phyloP scores from a whole-genome alignment of 768 basidiomycete species.

The Infundibulicybe gibba region DNA sequence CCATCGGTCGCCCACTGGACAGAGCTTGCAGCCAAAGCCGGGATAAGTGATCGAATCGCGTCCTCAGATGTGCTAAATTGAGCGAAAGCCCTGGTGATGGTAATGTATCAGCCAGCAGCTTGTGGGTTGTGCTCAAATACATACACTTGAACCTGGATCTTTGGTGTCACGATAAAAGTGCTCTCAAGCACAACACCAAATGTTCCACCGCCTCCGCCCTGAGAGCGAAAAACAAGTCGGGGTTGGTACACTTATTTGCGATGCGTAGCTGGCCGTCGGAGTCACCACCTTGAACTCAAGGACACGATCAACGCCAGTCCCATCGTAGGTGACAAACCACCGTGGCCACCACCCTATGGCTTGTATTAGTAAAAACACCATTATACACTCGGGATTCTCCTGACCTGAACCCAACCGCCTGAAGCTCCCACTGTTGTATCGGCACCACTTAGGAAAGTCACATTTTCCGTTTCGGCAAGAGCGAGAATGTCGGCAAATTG shows the following conservation, averaged over 20 bases:
- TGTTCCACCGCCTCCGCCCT: conserved; percentile 42
- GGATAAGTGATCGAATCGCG: too few relatives aligned
- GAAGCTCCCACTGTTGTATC: conserved; percentile 38
- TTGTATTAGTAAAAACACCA: not conserved
- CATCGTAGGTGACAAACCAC: conserved; percentile 38
- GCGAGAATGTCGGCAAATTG: conserved; percentile 39
- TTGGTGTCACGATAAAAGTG: conserved; percentile 33
- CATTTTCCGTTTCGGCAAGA: conserved; percentile 39
- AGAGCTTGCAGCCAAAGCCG: too few relatives aligned
- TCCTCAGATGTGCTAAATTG: too few relatives aligned
- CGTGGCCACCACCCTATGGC: conserved; percentile 38
- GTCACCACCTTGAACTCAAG: conserved; percentile 52
- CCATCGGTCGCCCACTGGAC: too few relatives aligned
- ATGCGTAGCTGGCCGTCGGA: conserved; percentile 40
- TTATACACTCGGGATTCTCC: not conserved
- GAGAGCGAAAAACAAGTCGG: conserved; percentile 53
- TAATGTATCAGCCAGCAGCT: too few relatives aligned
- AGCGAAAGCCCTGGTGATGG: too few relatives aligned
- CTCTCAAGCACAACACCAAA: conserved; percentile 39
- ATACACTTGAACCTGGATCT: conserved; percentile 26
- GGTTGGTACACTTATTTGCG: conserved; percentile 45
- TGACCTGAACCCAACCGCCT: conserved; percentile 37
- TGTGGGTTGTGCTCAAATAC: too few relatives aligned
- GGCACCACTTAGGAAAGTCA: conserved; percentile 42
- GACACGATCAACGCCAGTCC: conserved; percentile 42